These are phyloP conservation scores for Lachancea fermentati DNA, from an alignment of 805 yeast species.

Conservation along the genomic window DNA sequence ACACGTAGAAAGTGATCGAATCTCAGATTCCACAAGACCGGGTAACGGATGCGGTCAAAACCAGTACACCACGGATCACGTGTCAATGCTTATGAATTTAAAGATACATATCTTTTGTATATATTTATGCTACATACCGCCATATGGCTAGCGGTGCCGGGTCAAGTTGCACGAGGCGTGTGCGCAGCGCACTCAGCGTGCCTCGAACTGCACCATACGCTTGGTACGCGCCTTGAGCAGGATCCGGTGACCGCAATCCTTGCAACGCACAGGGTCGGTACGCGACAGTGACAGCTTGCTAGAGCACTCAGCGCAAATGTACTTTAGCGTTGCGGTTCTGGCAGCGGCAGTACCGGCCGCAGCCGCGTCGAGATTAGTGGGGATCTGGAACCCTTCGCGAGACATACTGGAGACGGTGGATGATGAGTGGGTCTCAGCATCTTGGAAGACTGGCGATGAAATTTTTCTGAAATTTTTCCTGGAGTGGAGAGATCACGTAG, in stretches of 20 bases:
- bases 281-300: slow-evolving; percentile 79
- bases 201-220: slow-evolving; percentile 90
- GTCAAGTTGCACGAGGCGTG: background rate
- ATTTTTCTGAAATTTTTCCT: no score
- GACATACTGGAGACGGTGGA: slow-evolving; percentile 28
- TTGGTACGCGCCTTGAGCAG: slow-evolving; percentile 95
- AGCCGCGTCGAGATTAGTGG: slow-evolving; percentile 76
- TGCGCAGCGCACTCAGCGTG: slow-evolving; percentile 40
- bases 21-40: no score
- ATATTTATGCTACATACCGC: background rate
- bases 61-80: no score
- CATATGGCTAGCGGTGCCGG: background rate
- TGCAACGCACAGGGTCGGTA: slow-evolving; percentile 96
- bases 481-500: no score
- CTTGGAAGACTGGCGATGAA: no score
- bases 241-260: slow-evolving; percentile 98
- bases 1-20: no score
- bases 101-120: no score
- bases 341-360: slow-evolving; percentile 71
- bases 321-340: slow-evolving; percentile 79
- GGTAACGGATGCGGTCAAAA: no score
- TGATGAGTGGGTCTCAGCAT: no score
- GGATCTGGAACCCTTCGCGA: slow-evolving; percentile 87
- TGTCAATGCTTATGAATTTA: no score
- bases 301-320: slow-evolving; percentile 96